These are phyloP conservation scores for Aspergillus bridgeri DNA, from an alignment of 495 filamentous ascomycete species.

Conservation along the genomic window DNA sequence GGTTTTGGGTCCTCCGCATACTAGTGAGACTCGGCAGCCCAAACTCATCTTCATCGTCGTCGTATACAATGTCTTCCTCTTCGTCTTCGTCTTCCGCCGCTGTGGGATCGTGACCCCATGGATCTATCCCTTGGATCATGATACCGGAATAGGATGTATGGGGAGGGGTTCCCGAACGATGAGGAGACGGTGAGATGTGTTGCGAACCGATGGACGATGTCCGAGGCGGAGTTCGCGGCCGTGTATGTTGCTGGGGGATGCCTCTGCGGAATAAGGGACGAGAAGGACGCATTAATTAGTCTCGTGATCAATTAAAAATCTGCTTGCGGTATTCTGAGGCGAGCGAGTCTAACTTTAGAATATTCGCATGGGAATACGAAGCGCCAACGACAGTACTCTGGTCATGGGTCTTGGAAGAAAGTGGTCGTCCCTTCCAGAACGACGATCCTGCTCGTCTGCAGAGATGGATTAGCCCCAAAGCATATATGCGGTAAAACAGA, in stretches of 20 bases:
- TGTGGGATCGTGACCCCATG: constrained; percentile 67
- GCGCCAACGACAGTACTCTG: constrained; percentile 84
- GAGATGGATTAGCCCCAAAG: constrained; percentile 24
- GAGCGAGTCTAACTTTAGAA: background rate
- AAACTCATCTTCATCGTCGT: constrained; percentile 92
- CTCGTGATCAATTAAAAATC: constrained; percentile 65
- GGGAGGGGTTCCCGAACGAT: constrained; percentile 56
- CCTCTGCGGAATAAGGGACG: constrained; percentile 36
- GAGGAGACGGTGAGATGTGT: constrained; percentile 51
- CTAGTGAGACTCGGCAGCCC: constrained; percentile 86
- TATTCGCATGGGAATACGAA: constrained; percentile 93
- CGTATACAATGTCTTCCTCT: constrained; percentile 67
- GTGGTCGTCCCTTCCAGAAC: constrained; percentile 74
- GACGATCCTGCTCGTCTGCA: constrained; percentile 72
- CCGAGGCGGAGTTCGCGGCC: constrained; percentile 61
- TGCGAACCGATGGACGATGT: constrained; percentile 35
- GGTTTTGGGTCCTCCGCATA: constrained; percentile 69
- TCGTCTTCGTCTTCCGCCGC: constrained; percentile 36
- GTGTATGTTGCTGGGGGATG: constrained; percentile 48
- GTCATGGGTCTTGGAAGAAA: constrained; percentile 54
- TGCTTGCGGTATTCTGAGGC: background rate
- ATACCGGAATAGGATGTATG: constrained; percentile 71
- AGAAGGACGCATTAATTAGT: background rate
- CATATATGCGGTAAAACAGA: background rate
- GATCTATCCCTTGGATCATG: constrained; percentile 67